These are phyloP conservation scores for Pleodorina starrii DNA, from an alignment of 139 green algal genomes.

Conservation along the genomic window DNA sequence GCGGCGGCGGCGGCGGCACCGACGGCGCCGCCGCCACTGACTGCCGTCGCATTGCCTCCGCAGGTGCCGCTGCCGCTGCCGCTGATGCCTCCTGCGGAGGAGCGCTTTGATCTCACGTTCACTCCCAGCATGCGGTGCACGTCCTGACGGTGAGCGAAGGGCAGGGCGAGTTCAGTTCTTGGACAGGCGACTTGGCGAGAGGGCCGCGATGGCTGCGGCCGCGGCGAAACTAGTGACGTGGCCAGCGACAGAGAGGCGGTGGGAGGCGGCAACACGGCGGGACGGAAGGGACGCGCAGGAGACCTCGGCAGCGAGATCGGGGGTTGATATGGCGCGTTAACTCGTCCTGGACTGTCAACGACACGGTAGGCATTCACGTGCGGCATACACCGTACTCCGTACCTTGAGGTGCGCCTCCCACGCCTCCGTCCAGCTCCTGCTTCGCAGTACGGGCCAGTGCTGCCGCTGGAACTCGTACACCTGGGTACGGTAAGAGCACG, in stretches of 20 bases:
- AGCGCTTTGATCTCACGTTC: not conserved
- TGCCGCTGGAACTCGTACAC: constrained; percentile 40
- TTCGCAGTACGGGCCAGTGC: constrained; percentile 31
- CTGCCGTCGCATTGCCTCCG: not conserved
- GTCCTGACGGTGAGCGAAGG: not conserved
- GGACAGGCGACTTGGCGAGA: not conserved
- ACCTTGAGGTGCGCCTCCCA: constrained; percentile 36
- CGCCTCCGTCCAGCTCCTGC: constrained; percentile 1
- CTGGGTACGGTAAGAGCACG: not conserved
- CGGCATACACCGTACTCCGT: not conserved
- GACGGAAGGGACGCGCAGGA: not conserved
- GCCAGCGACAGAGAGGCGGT: too few relatives aligned
- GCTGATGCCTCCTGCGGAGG: not conserved
- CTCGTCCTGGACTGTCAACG: not conserved
- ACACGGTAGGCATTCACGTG: not conserved
- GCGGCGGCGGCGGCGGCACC: not conserved
- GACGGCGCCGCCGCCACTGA: not conserved
- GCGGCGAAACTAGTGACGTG: not conserved
- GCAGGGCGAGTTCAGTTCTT: not conserved
- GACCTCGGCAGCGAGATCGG: not conserved
- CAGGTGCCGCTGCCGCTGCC: too few relatives aligned
- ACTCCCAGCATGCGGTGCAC: not conserved
- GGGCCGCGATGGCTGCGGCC: too few relatives aligned
- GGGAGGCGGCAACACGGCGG: too few relatives aligned
- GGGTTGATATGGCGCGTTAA: not conserved